Evolutionary conservation across 805 yeast species (phyloP), one percentile per base, ranked within the genome.

Genomic region (Spathaspora arborariae): DNA sequence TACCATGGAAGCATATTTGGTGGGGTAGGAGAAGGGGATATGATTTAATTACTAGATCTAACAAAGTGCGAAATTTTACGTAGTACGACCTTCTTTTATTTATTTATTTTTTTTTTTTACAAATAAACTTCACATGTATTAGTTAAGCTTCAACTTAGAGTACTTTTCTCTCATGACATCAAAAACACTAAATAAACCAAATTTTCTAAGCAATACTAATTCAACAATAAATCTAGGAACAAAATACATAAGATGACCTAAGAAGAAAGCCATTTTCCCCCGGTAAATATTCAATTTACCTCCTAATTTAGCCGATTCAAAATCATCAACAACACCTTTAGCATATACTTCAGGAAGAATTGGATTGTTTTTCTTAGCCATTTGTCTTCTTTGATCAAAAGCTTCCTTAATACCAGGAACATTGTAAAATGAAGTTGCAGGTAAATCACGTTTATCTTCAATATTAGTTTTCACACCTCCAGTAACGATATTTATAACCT

Each of bases 381-480:
- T 81, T 40, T 69, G 61, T 54, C 77, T 76, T 60, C 92, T 73
- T 36, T 59, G 64, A 20, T 59, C 65, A 49, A 84, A 67, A 0
- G 84, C 77, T 19, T 65, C 68, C 19, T 61, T 58, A 45, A 82
- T 81, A 43, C 76, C 85, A 2, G 78, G 76, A 27, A 65, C 60
- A 48, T 76, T 68, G 57, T 72, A 85, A 39, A 79, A 56, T 0
- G 91, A 84, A 20, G 58, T 63, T n/a, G 62, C 62, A 2, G 87
- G 85, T 30, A 85, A 60, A 0, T 79, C 75, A 53, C 88, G 72
- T 2, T 69, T 78, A 54, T 86, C 92, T 0, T 82, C 86, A 54
- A 87, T 84, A 47, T 81, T 73, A 0, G 94, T 84, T 19, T 68
- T 66, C 24, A 87, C 94, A 33, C 87, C 92, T 24, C 95, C 95